Conservation (phyloP, 208 protist species). For the Leishmania amazonensis region DNA sequence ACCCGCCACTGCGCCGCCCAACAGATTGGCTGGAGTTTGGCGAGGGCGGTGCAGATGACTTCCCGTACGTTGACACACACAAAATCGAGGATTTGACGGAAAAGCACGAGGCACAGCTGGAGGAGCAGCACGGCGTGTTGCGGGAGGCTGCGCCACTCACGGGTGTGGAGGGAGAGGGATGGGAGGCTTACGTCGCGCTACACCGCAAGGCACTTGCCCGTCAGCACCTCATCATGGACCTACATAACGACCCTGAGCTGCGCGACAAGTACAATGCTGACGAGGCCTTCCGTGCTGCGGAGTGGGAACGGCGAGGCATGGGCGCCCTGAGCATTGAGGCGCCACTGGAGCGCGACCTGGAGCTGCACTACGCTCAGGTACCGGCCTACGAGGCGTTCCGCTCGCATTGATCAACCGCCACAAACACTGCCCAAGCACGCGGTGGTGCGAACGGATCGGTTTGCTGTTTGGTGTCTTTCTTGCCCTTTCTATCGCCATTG, state of each 20-base stretch:
- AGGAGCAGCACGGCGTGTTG: constrained; percentile 62
- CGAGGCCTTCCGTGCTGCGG: constrained; percentile 46
- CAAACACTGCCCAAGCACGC: neutral
- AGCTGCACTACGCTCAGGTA: constrained; percentile 77
- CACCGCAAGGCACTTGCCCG: constrained; percentile 80
- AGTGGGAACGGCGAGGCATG: constrained; percentile 72
- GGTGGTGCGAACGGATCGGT: neutral
- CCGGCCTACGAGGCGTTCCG: constrained; percentile 84
- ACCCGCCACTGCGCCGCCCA: constrained; percentile 60
- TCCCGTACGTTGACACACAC: constrained; percentile 72
- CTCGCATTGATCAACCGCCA: constrained; percentile 21
- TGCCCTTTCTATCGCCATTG: neutral
- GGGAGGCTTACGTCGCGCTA: constrained; percentile 82
- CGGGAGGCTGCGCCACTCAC: constrained; percentile 74
- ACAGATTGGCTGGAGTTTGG: constrained; percentile 58
- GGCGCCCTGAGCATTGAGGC: constrained; percentile 52
- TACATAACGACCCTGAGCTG: constrained; percentile 68
- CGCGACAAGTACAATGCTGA: constrained; percentile 56
- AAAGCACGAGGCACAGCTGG: constrained; percentile 37
- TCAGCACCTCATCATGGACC: constrained; percentile 83
- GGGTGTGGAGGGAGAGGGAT: constrained; percentile 84
- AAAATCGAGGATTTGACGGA: constrained; percentile 63
- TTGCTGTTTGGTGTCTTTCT: neutral
- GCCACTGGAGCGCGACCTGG: constrained; percentile 32
- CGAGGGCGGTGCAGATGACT: constrained; percentile 24